These are phyloP conservation scores for Coemansia sp. DNA, from an alignment of 192 early-diverging fungal species.

Conservation along the genomic window DNA sequence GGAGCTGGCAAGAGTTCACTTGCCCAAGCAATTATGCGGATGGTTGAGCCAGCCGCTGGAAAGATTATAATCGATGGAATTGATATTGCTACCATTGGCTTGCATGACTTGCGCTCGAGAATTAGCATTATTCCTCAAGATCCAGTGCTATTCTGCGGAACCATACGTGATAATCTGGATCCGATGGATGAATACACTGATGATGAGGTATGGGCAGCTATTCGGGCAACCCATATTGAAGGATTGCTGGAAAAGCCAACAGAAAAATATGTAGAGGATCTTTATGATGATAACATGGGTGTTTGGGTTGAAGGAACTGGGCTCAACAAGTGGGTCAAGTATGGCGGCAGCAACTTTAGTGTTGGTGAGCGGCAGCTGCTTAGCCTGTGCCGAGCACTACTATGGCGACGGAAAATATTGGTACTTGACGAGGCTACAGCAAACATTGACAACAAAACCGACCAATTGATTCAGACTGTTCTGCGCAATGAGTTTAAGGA, in stretches of 20 bases:
- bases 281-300: too few relatives aligned
- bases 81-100: conserved; percentile 55
- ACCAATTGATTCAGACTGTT: conserved; percentile 63
- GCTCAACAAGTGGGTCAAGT: conserved; percentile 24
- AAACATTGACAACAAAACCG: conserved; percentile 58
- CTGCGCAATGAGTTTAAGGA: conserved; percentile 48
- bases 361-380: conserved; percentile 71
- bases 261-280: conserved; percentile 11
- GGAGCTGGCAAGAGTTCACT: conserved; percentile 73
- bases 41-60: conserved; percentile 59
- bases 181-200: conserved; percentile 59
- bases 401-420: conserved; percentile 66
- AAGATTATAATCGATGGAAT: conserved; percentile 65
- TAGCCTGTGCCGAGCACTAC: conserved; percentile 59
- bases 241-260: conserved; percentile 41
- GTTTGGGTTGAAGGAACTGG: conserved; percentile 14
- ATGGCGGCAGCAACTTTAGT: conserved; percentile 66
- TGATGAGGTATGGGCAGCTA: conserved; percentile 62
- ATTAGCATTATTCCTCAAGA: conserved; percentile 71
- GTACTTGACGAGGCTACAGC: conserved; percentile 77
- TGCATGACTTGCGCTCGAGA: conserved; percentile 60
- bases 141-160: conserved; percentile 67
- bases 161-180: conserved; percentile 71
- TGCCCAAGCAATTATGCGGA: conserved; percentile 62
- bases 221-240: conserved; percentile 46